Percentiles rank a stretch among this genome's conserved stretches.
These are phyloP conservation scores for Moricandia arvensis DNA, from an alignment of 345 rosid species.

Conservation along the genomic window DNA sequence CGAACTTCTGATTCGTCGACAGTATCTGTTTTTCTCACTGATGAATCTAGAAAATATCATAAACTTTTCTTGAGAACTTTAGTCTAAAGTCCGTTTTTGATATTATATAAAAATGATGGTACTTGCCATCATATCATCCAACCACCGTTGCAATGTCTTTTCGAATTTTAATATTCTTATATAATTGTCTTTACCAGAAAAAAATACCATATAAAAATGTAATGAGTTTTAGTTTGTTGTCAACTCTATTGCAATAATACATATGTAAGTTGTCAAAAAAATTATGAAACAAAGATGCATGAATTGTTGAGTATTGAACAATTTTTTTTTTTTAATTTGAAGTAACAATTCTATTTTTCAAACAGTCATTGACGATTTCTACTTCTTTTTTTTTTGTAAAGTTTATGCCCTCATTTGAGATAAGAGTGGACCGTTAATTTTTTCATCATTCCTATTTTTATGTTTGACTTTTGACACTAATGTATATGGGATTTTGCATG, in stretches of 20 bases:
- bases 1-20: too few species aligned
- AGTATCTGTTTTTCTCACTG: neutral
- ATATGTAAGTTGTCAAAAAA: too few species aligned
- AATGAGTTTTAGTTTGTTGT: neutral
- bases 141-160: constrained; percentile 27
- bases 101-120: neutral
- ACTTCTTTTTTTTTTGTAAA: neutral
- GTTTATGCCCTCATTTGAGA: neutral
- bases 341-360: neutral
- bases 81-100: too few species aligned
- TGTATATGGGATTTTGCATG: neutral
- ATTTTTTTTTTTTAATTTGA: neutral
- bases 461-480: too few species aligned
- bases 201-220: neutral
- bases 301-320: neutral
- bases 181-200: too few species aligned
- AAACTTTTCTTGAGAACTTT: neutral
- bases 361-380: constrained; percentile 14
- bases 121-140: constrained; percentile 12
- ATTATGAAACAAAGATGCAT: constrained; percentile 5
- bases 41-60: neutral
- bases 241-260: constrained; percentile 6
- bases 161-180: neutral
- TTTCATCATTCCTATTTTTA: neutral
- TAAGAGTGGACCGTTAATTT: neutral